Conservation (phyloP, 2,329 filamentous ascomycete species). For the Beauveria caledonica region DNA sequence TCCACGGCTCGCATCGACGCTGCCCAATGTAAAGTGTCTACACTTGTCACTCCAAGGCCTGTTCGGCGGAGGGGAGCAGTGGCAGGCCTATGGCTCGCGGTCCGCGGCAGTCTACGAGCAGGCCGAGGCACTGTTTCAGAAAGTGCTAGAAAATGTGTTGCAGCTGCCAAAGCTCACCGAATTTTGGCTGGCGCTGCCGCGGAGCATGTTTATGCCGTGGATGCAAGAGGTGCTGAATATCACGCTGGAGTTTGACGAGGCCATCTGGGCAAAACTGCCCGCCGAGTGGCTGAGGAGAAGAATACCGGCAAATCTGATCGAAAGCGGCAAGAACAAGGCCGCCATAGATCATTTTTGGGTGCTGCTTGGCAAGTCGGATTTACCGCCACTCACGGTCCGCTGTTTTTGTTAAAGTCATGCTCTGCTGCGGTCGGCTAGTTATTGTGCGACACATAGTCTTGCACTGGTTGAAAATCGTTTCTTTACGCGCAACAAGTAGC, state of each 20-base stretch:
- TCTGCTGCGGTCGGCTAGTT: too few relatives aligned
- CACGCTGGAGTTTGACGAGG: neutral
- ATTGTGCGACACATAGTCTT: too few relatives aligned
- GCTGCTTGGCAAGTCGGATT: neutral
- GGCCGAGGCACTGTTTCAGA: neutral
- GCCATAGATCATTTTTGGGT: neutral
- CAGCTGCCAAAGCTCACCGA: neutral
- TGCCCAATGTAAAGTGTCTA: neutral
- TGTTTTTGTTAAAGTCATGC: neutral
- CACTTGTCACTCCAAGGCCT: neutral
- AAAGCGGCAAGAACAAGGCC: neutral
- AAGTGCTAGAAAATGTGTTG: neutral
- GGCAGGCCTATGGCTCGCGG: neutral
- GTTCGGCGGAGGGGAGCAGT: neutral
- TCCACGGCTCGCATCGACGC: neutral
- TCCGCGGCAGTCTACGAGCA: neutral
- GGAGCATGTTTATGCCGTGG: slow-evolving; percentile 4
- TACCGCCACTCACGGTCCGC: neutral
- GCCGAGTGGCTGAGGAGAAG: neutral
- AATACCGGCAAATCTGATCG: neutral
- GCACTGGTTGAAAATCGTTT: too few relatives aligned
- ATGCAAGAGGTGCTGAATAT: neutral
- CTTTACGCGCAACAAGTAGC: too few relatives aligned
- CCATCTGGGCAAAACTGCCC: neutral
- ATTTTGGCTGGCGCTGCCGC: neutral